A percentile compares a stretch with the other conserved stretches of the same genome.
Conservation (phyloP, 2,329 filamentous ascomycete species). For the Beauveria sp. region DNA sequence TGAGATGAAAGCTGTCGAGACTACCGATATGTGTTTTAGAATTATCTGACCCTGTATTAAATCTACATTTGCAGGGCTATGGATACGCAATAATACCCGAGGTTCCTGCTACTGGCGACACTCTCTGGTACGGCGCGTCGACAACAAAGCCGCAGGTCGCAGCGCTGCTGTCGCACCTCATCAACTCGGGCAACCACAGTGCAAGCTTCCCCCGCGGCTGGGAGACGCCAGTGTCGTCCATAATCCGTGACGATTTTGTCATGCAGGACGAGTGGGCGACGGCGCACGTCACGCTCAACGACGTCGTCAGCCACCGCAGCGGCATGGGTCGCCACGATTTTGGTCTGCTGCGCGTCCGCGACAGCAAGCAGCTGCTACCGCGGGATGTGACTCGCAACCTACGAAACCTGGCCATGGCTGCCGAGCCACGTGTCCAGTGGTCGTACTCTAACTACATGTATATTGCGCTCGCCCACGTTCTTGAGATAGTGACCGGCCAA, state of each 20-base stretch:
- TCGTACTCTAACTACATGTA: conserved; percentile 47
- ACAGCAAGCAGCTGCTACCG: conserved; percentile 17
- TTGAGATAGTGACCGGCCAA: conserved; percentile 33
- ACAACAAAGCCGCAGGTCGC: conserved; percentile 8
- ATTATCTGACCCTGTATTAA: too few relatives aligned
- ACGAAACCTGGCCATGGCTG: conserved; percentile 35
- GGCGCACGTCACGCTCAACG: conserved; percentile 3
- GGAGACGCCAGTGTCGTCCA: conserved; percentile 7
- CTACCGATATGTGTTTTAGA: too few relatives aligned
- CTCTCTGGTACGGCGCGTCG: conserved; percentile 5
- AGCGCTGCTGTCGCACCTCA: background rate
- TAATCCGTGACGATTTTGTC: conserved; percentile 9
- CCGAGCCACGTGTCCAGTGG: conserved; percentile 35
- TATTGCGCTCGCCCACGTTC: conserved; percentile 33
- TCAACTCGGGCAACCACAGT: conserved; percentile 11
- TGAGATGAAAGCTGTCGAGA: background rate
- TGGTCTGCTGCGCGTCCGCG: background rate
- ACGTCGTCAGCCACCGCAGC: conserved; percentile 2
- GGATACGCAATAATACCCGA: conserved; percentile 9
- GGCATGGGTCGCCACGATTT: conserved; percentile 4
- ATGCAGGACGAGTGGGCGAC: conserved; percentile 7
- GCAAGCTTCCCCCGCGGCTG: background rate
- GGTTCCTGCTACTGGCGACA: conserved; percentile 4
- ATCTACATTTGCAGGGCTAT: background rate
- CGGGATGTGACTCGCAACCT: conserved; percentile 34